Evolutionary conservation across 2,329 filamentous ascomycete species (phyloP).

Genomic region (Diplodia intermedia): DNA sequence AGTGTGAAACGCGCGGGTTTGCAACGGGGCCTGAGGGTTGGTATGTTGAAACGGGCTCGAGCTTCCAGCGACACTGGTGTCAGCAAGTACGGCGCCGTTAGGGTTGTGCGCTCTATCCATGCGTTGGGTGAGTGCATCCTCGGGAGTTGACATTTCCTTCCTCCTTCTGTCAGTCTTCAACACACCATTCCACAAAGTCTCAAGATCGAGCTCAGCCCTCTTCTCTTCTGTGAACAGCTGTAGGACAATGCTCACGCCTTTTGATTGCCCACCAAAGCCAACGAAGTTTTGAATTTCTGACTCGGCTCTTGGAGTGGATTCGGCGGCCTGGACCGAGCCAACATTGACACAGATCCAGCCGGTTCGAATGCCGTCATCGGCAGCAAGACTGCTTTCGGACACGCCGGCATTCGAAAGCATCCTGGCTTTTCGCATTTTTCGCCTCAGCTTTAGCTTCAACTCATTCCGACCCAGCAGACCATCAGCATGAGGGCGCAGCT

Average conservation of each 20-base stretch:
- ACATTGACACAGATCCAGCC: constrained; percentile 97
- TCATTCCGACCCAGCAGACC: constrained; percentile 90
- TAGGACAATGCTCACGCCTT: constrained; percentile 69
- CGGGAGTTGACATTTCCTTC: constrained; percentile 45
- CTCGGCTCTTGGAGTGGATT: neutral
- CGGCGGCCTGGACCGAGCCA: constrained; percentile 69
- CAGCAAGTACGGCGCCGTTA: constrained; percentile 21
- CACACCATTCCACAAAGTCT: constrained; percentile 66
- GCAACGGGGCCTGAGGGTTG: constrained; percentile 11
- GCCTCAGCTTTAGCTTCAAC: constrained; percentile 82
- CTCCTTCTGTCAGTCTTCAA: constrained; percentile 52
- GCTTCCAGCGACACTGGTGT: neutral
- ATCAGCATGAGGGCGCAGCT: constrained; percentile 79
- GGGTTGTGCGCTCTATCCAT: constrained; percentile 14
- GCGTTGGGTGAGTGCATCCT: constrained; percentile 37
- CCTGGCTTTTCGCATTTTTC: constrained; percentile 81
- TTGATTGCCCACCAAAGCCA: constrained; percentile 72
- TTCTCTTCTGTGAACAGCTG: constrained; percentile 77
- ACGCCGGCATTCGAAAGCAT: constrained; percentile 76
- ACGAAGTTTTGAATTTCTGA: constrained; percentile 63
- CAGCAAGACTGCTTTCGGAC: constrained; percentile 61
- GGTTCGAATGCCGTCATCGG: constrained; percentile 86
- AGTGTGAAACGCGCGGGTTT: constrained; percentile 19
- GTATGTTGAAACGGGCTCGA: constrained; percentile 27
- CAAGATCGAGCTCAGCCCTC: constrained; percentile 69